phyloP scores from a whole-genome alignment of 176 grass and related monocot species.

The Lolium rigidum region DNA sequence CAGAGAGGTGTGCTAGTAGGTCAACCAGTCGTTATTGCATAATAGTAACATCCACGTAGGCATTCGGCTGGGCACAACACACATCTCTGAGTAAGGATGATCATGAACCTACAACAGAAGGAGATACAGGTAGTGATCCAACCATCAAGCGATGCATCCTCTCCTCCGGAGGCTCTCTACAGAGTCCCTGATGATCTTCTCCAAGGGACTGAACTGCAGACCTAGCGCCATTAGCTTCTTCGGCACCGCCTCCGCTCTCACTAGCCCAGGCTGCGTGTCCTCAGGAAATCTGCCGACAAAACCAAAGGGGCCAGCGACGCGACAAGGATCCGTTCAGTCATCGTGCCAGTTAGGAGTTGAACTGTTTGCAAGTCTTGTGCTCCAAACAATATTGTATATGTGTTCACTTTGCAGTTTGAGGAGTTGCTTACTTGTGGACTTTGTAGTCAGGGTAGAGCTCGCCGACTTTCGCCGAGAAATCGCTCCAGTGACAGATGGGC shows the following conservation, averaged over 20 bases:
- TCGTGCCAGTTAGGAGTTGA: too few species aligned
- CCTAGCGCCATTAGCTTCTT: conserved; percentile 84
- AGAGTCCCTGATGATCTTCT: conserved; percentile 77
- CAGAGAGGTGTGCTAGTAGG: neutral
- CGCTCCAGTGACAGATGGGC: conserved; percentile 74
- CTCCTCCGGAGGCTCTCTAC: conserved; percentile 77
- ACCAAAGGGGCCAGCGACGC: too few species aligned
- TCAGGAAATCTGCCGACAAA: conserved; percentile 51
- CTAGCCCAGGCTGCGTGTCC: conserved; percentile 79
- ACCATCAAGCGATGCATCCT: conserved; percentile 48
- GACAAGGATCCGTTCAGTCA: too few species aligned
- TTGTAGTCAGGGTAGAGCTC: conserved; percentile 73
- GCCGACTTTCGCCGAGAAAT: conserved; percentile 67
- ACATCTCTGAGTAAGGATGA: neutral
- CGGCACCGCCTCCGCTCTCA: conserved; percentile 55
- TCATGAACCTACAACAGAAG: neutral
- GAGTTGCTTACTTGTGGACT: conserved; percentile 58
- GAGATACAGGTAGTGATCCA: neutral
- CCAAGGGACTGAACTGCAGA: conserved; percentile 62
- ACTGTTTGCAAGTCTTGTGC: neutral
- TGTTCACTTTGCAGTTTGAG: neutral
- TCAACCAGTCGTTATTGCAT: neutral
- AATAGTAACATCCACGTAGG: neutral
- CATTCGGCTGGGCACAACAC: neutral
- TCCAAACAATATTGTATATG: neutral